These are phyloP conservation scores for Didymella glomerata DNA, from an alignment of 2,329 filamentous ascomycete genomes.

Conservation along the genomic window DNA sequence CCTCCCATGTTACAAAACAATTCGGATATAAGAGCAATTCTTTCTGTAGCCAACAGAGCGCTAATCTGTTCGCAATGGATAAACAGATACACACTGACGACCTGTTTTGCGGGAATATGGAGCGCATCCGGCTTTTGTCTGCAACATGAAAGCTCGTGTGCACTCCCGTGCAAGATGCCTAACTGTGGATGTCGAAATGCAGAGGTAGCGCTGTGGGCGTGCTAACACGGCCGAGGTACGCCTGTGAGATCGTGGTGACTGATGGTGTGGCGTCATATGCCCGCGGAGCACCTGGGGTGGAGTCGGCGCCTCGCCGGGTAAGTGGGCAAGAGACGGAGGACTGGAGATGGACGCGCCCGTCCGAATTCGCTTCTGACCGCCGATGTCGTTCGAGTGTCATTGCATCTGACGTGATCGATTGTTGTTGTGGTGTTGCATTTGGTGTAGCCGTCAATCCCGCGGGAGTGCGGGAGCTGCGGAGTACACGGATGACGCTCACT, in stretches of 20 bases:
- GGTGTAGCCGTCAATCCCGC: not conserved
- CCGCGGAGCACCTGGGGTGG: not conserved
- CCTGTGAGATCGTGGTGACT: slow-evolving; percentile 11
- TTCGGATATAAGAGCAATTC: no score
- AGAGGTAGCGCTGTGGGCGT: slow-evolving; percentile 4
- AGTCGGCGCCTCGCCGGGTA: not conserved
- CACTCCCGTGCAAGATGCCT: slow-evolving; percentile 8
- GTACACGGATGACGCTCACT: not conserved
- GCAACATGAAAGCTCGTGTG: no score
- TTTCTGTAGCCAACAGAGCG: no score
- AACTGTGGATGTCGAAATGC: slow-evolving; percentile 6
- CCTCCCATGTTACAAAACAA: no score
- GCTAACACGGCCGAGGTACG: slow-evolving; percentile 12
- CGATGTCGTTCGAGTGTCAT: not conserved
- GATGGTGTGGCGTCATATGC: slow-evolving; percentile 9
- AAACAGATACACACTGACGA: no score
- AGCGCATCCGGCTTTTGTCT: no score
- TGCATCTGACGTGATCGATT: not conserved
- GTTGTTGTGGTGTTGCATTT: not conserved
- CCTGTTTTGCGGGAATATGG: no score
- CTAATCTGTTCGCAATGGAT: no score
- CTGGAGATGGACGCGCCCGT: slow-evolving; percentile 5
- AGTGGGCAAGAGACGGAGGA: slow-evolving; percentile 8
- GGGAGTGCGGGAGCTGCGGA: not conserved
- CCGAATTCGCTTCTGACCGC: not conserved